Conservation (phyloP, 2,329 filamentous ascomycete species). For the Nemania bipapillata region DNA sequence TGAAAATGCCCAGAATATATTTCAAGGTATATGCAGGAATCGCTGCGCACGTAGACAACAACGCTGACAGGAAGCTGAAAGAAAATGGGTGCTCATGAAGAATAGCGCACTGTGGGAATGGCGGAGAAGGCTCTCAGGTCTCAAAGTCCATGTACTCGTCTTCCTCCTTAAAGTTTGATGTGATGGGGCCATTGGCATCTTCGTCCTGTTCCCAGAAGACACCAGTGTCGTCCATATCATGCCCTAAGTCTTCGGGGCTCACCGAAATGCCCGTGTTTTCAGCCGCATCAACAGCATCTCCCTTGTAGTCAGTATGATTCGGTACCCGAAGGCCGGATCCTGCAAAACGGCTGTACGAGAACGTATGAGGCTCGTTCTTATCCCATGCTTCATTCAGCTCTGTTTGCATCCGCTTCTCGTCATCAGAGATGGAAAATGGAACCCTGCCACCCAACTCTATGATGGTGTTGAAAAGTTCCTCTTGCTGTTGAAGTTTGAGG, state of each 20-base stretch:
- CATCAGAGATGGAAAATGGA: conserved; percentile 86
- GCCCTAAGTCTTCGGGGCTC: conserved; percentile 62
- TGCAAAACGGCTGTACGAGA: conserved; percentile 83
- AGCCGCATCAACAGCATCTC: conserved; percentile 73
- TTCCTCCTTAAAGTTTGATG: conserved; percentile 88
- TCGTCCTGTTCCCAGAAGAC: conserved; percentile 77
- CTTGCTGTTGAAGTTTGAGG: conserved; percentile 86
- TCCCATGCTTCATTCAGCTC: conserved; percentile 88
- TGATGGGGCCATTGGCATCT: conserved; percentile 73
- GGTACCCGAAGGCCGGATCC: conserved; percentile 91
- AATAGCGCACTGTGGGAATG: background rate
- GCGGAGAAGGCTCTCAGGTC: conserved; percentile 15
- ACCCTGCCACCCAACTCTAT: conserved; percentile 77
- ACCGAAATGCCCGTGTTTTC: conserved; percentile 59
- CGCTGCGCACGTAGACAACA: conserved; percentile 28
- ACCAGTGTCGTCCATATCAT: conserved; percentile 62
- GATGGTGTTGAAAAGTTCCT: conserved; percentile 82
- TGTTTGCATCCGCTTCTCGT: conserved; percentile 94
- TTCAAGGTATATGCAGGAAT: conserved; percentile 31
- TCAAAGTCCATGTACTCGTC: conserved; percentile 73
- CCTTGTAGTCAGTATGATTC: conserved; percentile 89
- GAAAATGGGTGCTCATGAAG: conserved; percentile 15
- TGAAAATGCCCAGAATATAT: conserved; percentile 36
- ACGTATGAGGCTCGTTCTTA: conserved; percentile 79
- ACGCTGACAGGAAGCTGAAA: conserved; percentile 32